phyloP scores from a whole-genome alignment of 208 protist genomes.

The Trypanosoma theileri region DNA sequence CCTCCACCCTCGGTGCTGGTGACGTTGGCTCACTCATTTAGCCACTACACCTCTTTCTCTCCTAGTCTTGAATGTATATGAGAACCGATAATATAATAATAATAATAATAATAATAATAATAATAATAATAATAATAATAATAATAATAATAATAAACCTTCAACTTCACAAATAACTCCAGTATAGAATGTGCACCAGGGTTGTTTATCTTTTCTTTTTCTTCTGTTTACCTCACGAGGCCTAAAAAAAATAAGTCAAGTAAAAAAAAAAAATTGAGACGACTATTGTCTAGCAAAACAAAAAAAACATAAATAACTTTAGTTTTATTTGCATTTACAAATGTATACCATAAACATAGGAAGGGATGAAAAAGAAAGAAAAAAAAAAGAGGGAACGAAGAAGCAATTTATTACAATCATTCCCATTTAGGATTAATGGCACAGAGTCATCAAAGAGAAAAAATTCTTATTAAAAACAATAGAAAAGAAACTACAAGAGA shows the following conservation, averaged over 20 bases:
- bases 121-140: no score
- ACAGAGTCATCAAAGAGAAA: not conserved
- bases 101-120: no score
- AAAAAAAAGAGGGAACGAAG: constrained; percentile 20
- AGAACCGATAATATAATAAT: no score
- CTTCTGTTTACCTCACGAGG: no score
- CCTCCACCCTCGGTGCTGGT: not conserved
- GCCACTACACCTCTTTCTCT: no score
- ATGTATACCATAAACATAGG: no score
- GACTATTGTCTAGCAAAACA: not conserved
- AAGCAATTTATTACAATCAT: constrained; percentile 8
- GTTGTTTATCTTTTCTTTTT: no score
- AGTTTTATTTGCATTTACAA: constrained; percentile 3
- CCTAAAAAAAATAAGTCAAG: not conserved
- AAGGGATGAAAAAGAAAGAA: constrained; percentile 1
- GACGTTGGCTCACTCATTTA: not conserved
- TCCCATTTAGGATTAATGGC: not conserved
- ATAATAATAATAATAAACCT: no score
- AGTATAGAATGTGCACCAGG: no score
- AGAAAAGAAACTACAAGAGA: no score
- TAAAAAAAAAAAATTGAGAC: not conserved
- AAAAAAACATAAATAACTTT: constrained; percentile 18
- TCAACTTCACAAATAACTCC: no score
- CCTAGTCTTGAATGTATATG: not conserved
- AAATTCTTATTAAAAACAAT: not conserved